phyloP scores from a whole-genome alignment of 2,329 filamentous ascomycete species.

The Apiospora pterosperma region DNA sequence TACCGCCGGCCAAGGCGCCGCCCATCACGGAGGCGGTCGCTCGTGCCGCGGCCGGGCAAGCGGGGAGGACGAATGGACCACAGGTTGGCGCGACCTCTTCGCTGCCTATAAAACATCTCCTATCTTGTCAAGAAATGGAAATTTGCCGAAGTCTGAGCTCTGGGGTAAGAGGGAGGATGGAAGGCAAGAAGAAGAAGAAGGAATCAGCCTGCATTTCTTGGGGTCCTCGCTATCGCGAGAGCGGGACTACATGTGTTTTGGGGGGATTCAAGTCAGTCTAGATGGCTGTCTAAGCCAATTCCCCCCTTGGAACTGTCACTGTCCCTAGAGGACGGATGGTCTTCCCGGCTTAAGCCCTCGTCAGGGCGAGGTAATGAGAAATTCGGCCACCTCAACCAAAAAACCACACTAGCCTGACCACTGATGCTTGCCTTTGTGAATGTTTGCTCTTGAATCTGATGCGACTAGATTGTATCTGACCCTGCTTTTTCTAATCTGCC shows the following conservation, averaged over 20 bases:
- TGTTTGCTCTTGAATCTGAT: neutral
- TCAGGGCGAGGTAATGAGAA: conserved; percentile 3
- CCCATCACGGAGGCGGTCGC: neutral
- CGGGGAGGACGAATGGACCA: conserved; percentile 26
- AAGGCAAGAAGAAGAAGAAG: neutral
- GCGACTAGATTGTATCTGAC: too few relatives aligned
- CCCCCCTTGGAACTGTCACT: neutral
- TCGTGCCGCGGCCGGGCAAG: conserved; percentile 11
- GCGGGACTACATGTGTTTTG: neutral
- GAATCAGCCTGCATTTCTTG: neutral
- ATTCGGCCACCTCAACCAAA: conserved; percentile 2
- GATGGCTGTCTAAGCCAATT: neutral
- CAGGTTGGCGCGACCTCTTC: conserved; percentile 30
- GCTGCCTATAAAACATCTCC: conserved; percentile 25
- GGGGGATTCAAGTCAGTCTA: neutral
- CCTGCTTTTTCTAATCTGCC: too few relatives aligned
- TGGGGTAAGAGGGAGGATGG: neutral
- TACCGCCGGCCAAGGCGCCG: conserved; percentile 11
- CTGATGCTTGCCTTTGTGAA: neutral
- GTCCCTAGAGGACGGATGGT: neutral
- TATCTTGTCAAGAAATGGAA: conserved; percentile 18
- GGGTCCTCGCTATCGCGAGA: neutral
- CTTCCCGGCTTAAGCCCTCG: neutral
- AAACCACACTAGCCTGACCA: neutral
- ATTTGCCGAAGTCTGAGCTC: neutral